Evolutionary conservation across 2,329 filamentous ascomycete species (phyloP).

Genomic region (Pseudohalonectria lignicola): DNA sequence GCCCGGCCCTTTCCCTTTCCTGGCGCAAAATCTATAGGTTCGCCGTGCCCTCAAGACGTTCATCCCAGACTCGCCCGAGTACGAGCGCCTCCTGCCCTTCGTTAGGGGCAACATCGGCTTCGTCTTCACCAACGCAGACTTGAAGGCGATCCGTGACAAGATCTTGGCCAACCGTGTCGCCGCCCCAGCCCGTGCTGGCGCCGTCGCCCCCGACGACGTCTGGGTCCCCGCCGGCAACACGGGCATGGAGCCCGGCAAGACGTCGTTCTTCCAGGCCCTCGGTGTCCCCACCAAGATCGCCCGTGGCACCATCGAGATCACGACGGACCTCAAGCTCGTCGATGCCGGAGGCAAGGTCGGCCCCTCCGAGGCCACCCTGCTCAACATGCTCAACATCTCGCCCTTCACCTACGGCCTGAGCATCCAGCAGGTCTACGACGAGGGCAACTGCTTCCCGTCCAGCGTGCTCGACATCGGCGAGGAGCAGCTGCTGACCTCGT

Average conservation of each 20-base stretch:
- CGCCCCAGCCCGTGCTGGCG: constrained; percentile 95
- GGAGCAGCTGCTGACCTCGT: constrained; percentile 79
- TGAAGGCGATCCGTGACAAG: constrained; percentile 87
- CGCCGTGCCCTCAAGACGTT: constrained; percentile 97
- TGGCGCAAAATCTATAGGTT: no score
- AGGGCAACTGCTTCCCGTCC: constrained; percentile 84
- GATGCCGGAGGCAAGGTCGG: constrained; percentile 91
- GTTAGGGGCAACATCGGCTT: constrained; percentile 98
- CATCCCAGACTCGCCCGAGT: constrained; percentile 82
- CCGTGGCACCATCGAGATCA: constrained; percentile 99
- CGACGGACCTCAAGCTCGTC: constrained; percentile 92
- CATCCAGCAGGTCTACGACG: constrained; percentile 92
- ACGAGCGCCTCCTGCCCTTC: constrained; percentile 92
- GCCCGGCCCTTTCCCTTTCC: no score
- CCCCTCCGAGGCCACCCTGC: constrained; percentile 93
- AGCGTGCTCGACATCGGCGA: constrained; percentile 88
- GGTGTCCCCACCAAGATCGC: constrained; percentile 99
- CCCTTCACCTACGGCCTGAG: constrained; percentile 99
- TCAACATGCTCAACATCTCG: constrained; percentile 99
- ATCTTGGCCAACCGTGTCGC: constrained; percentile 96
- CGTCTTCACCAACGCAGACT: constrained; percentile 97
- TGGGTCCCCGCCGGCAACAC: constrained; percentile 97
- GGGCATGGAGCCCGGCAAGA: constrained; percentile 99
- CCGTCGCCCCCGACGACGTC: constrained; percentile 85
- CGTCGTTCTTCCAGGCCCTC: constrained; percentile 99